Evolutionary conservation across 148 eudicot species (phyloP), one percentile per base, ranked within the genome.

Genomic region (Talinum fruticosum): DNA sequence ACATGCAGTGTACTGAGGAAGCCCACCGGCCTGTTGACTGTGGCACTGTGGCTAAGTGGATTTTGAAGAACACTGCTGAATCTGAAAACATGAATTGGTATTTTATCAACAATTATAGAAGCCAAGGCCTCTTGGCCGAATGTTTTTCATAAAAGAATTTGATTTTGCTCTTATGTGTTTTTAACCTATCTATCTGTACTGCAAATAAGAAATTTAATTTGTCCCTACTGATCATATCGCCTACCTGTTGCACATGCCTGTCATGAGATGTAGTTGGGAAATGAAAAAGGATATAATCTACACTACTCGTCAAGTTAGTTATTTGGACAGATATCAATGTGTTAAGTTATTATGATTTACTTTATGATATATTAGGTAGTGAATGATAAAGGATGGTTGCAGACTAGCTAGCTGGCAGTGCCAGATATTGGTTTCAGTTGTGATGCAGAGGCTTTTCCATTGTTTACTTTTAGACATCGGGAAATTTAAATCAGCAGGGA

Each of bases 21-120:
- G 92, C 93, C 81, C 98, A 93, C 47, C 91, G 98, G 16, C 98
- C 98, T 70, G 98, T 93, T 82, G 96, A 91, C 77, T 93, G 98
- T 81, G 87, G 82, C 75, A 93, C 98, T 65, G 98, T 93, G 78
- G 73, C 92, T 72, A 91, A 86, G 83, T 93, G 98, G 98, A 85
- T 93, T 71, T 64, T 88, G 88, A 93, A 93, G 85, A 93, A 93
- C 76, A 88, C 90, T 76, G 93, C 98, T 5, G 98, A 93, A 75
- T 91, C 96, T 67, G 98, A 93, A 84, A 93, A 91, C 69, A 93
- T 90, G 92, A 91, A 93, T 76, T 93, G 98, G 97, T 93, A 87
- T 78, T 47, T 45, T 49, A 62, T 26, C 62, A 73, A 45, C 19
- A 21, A 13, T 54, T 32, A 29, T 67, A 34, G 26, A 32, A 72